Evolutionary conservation across 2,329 filamentous ascomycete species (phyloP).

Genomic region (Cytospora piceae): DNA sequence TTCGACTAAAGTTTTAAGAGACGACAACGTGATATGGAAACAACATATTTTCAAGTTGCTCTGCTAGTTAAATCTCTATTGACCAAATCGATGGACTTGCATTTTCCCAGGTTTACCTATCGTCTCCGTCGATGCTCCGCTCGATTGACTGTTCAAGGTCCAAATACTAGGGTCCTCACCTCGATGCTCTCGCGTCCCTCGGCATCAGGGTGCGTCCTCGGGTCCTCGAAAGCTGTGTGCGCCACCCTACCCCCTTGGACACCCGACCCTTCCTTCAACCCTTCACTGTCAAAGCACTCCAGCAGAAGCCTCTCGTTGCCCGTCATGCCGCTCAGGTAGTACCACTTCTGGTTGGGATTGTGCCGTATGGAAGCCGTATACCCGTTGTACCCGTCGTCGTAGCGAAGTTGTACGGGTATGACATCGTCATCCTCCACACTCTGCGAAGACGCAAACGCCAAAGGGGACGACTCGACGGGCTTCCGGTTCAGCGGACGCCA

Average conservation of each 20-base stretch:
- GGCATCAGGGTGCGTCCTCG: conserved; percentile 69
- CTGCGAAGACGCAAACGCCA: conserved; percentile 70
- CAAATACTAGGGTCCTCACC: conserved; percentile 83
- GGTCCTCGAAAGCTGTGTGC: conserved; percentile 81
- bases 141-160: conserved; percentile 45
- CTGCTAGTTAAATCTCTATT: conserved; percentile 3
- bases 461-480: conserved; percentile 67
- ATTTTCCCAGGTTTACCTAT: not conserved
- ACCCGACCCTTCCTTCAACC: conserved; percentile 49
- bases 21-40: not conserved
- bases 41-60: conserved; percentile 13
- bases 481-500: conserved; percentile 70
- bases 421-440: conserved; percentile 66
- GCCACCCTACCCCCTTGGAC: conserved; percentile 63
- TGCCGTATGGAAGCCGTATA: conserved; percentile 73
- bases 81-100: not conserved
- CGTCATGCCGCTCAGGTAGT: conserved; percentile 79
- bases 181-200: conserved; percentile 85
- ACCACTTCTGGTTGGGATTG: conserved; percentile 69
- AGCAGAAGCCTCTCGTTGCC: conserved; percentile 73
- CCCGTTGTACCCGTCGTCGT: conserved; percentile 68
- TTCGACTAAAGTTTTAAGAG: not conserved
- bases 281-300: conserved; percentile 76
- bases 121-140: not conserved
- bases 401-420: conserved; percentile 73